Conservation (phyloP, 257 asterid species). For the Galeopsis tetrahit region DNA sequence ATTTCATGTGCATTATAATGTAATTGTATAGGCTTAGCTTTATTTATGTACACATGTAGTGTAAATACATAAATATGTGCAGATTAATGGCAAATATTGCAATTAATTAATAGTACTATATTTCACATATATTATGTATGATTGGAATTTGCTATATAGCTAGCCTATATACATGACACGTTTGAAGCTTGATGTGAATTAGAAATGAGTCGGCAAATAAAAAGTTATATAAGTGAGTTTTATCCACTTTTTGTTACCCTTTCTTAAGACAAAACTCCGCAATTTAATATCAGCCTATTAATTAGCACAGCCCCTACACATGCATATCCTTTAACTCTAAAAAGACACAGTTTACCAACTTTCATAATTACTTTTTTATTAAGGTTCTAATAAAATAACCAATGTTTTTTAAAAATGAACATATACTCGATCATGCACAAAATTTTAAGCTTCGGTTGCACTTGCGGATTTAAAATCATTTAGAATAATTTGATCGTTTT, state of each 20-base stretch:
- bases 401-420: no score
- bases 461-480: background rate
- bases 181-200: slow-evolving; percentile 26
- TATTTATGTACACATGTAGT: no score
- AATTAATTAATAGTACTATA: no score
- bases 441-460: background rate
- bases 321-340: background rate
- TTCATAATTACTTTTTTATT: background rate
- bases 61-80: no score
- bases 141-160: no score
- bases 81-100: no score
- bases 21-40: no score
- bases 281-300: slow-evolving; percentile 22
- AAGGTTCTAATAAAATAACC: background rate
- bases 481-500: no score
- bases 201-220: slow-evolving; percentile 27
- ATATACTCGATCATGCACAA: no score
- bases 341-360: background rate
- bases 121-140: no score
- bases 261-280: slow-evolving; percentile 32
- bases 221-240: slow-evolving; percentile 30
- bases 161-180: background rate
- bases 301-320: slow-evolving; percentile 26
- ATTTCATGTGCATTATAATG: no score
- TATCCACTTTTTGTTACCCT: slow-evolving; percentile 38